Conservation (phyloP, 306 rosid species). For the Medicago lupulina region DNA sequence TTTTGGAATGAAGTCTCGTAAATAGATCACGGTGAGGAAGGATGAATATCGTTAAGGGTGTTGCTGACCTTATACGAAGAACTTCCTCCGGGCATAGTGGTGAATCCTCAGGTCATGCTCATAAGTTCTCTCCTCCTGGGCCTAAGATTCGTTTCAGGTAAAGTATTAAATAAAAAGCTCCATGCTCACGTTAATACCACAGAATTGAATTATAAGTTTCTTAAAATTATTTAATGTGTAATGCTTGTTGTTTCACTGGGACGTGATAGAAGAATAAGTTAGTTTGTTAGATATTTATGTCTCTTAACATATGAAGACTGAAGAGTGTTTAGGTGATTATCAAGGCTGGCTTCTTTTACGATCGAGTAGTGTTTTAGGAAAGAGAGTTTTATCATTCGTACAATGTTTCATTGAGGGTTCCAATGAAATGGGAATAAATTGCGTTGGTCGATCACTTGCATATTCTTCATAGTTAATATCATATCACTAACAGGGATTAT, state of each 20-base stretch:
- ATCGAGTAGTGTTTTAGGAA: constrained; percentile 21
- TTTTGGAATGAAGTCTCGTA: constrained; percentile 48
- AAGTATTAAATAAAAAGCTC: constrained; percentile 8
- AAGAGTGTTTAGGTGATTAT: constrained; percentile 17
- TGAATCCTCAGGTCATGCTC: constrained; percentile 70
- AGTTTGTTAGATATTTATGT: constrained; percentile 3
- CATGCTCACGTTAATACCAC: neutral
- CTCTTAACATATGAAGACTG: neutral
- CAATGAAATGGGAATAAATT: constrained; percentile 1
- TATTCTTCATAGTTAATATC: constrained; percentile 17
- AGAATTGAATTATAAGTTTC: neutral
- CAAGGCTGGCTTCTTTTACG: constrained; percentile 17
- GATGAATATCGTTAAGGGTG: constrained; percentile 98
- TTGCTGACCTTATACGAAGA: constrained; percentile 95
- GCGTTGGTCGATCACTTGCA: constrained; percentile 10
- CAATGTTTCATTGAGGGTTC: constrained; percentile 13
- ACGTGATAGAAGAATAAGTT: constrained; percentile 19
- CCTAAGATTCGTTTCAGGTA: constrained; percentile 91
- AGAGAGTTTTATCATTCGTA: constrained; percentile 24
- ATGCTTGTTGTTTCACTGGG: constrained; percentile 27
- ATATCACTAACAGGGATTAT: constrained; percentile 19
- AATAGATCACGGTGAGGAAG: constrained; percentile 50
- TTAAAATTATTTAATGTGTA: constrained; percentile 8
- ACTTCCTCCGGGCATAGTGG: constrained; percentile 72
- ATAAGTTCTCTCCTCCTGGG: constrained; percentile 67